Base-by-base conservation (phyloP, 1,284 basidiomycete species). In the Erythrobasidium hasegawianum region DNA sequence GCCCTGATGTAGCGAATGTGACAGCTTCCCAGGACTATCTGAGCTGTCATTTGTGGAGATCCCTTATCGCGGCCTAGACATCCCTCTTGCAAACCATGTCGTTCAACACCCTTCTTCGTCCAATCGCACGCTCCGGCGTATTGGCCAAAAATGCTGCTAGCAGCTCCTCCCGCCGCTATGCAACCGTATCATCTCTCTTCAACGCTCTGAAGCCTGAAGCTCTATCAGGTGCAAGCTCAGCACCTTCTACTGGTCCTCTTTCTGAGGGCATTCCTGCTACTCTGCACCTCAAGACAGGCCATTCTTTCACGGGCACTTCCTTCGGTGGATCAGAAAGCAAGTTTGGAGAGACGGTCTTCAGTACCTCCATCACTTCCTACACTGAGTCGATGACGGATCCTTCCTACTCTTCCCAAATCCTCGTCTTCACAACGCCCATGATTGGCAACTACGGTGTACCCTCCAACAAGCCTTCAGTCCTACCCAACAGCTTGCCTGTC, bases 301-400 rank as follows among this genome's bases (percentile, higher is more conserved):
- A 98, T 79, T 88, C 87, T 13, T 98, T 96, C 83, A 76, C 82
- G 64, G 95, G 96, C 43, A 84, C 85, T 58, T 89, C 88, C 13
- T 98, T 99, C 77, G 95, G 95, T 70, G 87, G 90, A 22, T 86
- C 87, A 52, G 86, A 83, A 75, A 93, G 89, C 75, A 86, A 87
- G 67, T 98, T 85, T 79, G 96, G 96, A 69, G 95, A 99, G 81
- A 96, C 95, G 1, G 95, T 99, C 29, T 99, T 99, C 80, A 95
- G 92, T 24, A 99, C 95, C 39, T 94, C 91, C 59, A 98, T 98
- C 78, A 99, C 96, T 7, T 96, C 92, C 61, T 98, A 99, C 79
- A 97, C 94, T 62, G 96, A 99, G 80, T 97, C 93, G 14, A 96
- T 99, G 91, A 99, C 95, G 53, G 95, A 99, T 77, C 95, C 95